A percentile compares a stretch with the other conserved stretches of the same genome.
Conservation (phyloP, 2,329 filamentous ascomycete genomes). For the Pseudopithomyces maydicus region DNA sequence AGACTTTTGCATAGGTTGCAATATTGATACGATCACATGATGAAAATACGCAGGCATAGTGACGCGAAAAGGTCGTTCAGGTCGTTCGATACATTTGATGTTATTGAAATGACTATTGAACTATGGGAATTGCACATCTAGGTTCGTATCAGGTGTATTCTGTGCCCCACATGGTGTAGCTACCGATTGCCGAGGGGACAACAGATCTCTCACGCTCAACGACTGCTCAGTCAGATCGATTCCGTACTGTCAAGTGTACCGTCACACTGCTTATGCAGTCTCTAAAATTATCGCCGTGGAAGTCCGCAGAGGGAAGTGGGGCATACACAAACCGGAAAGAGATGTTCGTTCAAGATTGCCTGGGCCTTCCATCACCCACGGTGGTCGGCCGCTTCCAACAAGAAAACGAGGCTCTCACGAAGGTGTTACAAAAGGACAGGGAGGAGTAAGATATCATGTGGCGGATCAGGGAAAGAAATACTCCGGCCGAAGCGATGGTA, state of each 20-base stretch:
- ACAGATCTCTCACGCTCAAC: background rate
- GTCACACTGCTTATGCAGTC: too few species aligned
- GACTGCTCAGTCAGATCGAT: too few species aligned
- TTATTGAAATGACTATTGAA: too few species aligned
- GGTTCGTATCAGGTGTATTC: background rate
- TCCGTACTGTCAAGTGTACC: too few species aligned
- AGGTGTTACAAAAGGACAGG: background rate
- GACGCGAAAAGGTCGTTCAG: too few species aligned
- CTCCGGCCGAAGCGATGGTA: background rate
- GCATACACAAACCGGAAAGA: background rate
- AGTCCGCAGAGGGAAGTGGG: background rate
- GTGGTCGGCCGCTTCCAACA: too few species aligned
- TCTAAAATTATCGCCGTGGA: background rate
- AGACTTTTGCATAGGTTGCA: background rate
- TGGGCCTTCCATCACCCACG: background rate
- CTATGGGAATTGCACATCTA: too few species aligned
- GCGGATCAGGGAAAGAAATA: too few species aligned
- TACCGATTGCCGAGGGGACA: background rate
- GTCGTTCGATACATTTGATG: too few species aligned
- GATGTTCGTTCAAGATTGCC: background rate
- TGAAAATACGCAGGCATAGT: too few species aligned
- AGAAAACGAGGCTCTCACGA: background rate
- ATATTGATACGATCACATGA: too few species aligned
- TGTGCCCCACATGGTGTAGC: conserved; percentile 3
- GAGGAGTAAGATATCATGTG: too few species aligned